A percentile compares a stretch with the other conserved stretches of the same genome.
These are phyloP conservation scores for Cetradonia linearis DNA, from an alignment of 495 filamentous ascomycete genomes.

Conservation along the genomic window DNA sequence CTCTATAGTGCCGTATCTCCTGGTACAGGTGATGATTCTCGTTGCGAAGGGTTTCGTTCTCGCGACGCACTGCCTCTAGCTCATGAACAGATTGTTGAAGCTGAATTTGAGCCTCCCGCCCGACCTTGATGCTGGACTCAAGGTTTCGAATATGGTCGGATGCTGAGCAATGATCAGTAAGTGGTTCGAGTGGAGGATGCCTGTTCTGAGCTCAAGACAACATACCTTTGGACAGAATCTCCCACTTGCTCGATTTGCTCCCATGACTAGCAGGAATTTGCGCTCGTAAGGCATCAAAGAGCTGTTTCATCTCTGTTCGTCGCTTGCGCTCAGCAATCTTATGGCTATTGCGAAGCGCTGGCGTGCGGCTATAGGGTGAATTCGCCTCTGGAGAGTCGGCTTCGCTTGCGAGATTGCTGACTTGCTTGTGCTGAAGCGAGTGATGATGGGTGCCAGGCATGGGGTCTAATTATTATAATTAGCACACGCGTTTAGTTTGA, in stretches of 20 bases:
- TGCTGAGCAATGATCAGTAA: constrained; percentile 35
- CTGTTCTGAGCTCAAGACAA: constrained; percentile 7
- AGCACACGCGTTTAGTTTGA: background rate
- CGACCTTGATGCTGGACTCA: constrained; percentile 33
- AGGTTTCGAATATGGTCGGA: constrained; percentile 28
- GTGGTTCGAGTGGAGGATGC: constrained; percentile 27
- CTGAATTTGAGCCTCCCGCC: constrained; percentile 30
- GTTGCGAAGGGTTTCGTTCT: constrained; percentile 39
- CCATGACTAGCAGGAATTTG: constrained; percentile 78
- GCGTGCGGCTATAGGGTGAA: constrained; percentile 86
- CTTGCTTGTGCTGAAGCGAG: constrained; percentile 61
- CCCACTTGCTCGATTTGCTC: constrained; percentile 97
- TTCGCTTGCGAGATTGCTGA: constrained; percentile 56
- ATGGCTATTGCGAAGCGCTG: constrained; percentile 88
- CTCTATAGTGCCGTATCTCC: constrained; percentile 22
- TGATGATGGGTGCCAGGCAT: constrained; percentile 53
- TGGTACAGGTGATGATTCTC: constrained; percentile 46
- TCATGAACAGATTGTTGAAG: constrained; percentile 32
- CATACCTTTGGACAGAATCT: constrained; percentile 89
- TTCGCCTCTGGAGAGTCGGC: constrained; percentile 42
- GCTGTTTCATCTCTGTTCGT: constrained; percentile 94
- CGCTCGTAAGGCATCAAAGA: constrained; percentile 78
- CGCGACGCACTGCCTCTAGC: constrained; percentile 38
- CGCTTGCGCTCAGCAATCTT: constrained; percentile 95
- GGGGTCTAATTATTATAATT: constrained; percentile 17